Base-by-base conservation (phyloP, 2,329 filamentous ascomycete genomes). In the Herpotrichia juniperi region DNA sequence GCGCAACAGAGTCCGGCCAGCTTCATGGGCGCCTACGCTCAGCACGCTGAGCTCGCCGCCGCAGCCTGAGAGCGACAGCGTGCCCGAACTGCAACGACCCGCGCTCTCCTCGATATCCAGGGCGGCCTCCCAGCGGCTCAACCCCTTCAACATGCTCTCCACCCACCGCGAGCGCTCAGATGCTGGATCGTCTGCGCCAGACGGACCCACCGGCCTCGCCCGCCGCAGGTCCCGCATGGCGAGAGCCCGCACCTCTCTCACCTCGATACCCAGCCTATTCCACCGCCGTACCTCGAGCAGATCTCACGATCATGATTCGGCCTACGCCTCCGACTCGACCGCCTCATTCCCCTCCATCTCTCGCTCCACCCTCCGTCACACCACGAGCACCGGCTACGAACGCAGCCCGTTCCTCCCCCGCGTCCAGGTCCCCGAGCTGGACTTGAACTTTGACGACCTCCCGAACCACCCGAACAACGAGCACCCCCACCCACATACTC, bases 371-470 rank as follows among this genome's bases (percentile, higher is more conserved):
- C 62, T 63, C 16, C 53, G 60, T 30, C 66, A 62, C 21, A 53
- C 59, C 22, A 54, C 64, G 10, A 58, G 53, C 31, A 50, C 53
- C 17, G 55, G 50, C 8, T 67, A 56, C 54, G 74, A 63, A 56
- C 66, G 37, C 46, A 68, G 66, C 44, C 72, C 67, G 31, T 66
- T 66, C 53, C 59, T 69, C 8, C 72, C 72, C 3, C 63, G 59
- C 3, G 57, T 69, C 14, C 68, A 67, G 40, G 61, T 72, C 5
- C 72, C 72, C 16, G 72, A 73, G 9, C 63, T 76, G 39, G 73
- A 73, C 39, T 57, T 75, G 24, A 67, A 72, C 57, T 73, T 76
- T 42, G 73, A 74, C 47, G 67, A 72, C 47, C 58, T 74, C 16
- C 54, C 56, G 6, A 54, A 52, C 54, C 53, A 49, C 50, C 44